Conservation (phyloP, 2,329 filamentous ascomycete species). For the Ophiocordyceps camponoti-saundersi region DNA sequence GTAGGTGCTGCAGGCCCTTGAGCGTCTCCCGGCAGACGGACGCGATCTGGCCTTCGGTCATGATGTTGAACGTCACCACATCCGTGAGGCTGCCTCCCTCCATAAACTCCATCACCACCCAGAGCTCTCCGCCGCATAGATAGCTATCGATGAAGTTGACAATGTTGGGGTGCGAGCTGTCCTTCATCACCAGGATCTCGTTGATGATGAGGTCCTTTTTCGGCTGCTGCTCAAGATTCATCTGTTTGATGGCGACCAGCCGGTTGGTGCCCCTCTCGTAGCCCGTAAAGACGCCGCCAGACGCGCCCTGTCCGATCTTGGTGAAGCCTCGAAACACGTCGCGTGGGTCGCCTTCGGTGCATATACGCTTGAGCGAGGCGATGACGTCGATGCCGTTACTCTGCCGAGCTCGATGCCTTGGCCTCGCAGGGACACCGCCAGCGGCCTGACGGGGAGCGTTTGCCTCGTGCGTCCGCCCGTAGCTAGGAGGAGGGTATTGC, state of each 20-base stretch:
- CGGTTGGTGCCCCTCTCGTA: slow-evolving; percentile 71
- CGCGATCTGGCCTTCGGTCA: slow-evolving; percentile 95
- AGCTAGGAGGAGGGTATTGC: slow-evolving; percentile 10
- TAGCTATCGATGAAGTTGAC: slow-evolving; percentile 99
- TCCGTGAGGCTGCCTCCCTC: slow-evolving; percentile 94
- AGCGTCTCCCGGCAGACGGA: slow-evolving; percentile 89
- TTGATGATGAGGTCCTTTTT: slow-evolving; percentile 99
- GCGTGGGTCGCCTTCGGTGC: slow-evolving; percentile 75
- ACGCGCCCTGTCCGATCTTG: slow-evolving; percentile 96
- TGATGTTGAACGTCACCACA: slow-evolving; percentile 97
- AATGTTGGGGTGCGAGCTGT: slow-evolving; percentile 95
- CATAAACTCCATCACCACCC: slow-evolving; percentile 99
- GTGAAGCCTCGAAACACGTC: slow-evolving; percentile 73
- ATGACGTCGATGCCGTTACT: slow-evolving; percentile 73
- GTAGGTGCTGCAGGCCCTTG: slow-evolving; percentile 80
- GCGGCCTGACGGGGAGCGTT: slow-evolving; percentile 20
- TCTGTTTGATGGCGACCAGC: slow-evolving; percentile 96
- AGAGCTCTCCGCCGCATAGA: slow-evolving; percentile 74
- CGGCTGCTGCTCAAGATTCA: slow-evolving; percentile 96
- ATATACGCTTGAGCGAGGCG: slow-evolving; percentile 71
- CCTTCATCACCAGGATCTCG: slow-evolving; percentile 98
- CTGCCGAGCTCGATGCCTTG: slow-evolving; percentile 62
- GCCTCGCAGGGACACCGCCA: slow-evolving; percentile 36
- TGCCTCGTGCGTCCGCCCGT: slow-evolving; percentile 11
- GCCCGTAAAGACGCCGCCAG: slow-evolving; percentile 86